Evolutionary conservation across 495 filamentous ascomycete genomes (phyloP).

Genomic region (Parathielavia hyrcaniae): DNA sequence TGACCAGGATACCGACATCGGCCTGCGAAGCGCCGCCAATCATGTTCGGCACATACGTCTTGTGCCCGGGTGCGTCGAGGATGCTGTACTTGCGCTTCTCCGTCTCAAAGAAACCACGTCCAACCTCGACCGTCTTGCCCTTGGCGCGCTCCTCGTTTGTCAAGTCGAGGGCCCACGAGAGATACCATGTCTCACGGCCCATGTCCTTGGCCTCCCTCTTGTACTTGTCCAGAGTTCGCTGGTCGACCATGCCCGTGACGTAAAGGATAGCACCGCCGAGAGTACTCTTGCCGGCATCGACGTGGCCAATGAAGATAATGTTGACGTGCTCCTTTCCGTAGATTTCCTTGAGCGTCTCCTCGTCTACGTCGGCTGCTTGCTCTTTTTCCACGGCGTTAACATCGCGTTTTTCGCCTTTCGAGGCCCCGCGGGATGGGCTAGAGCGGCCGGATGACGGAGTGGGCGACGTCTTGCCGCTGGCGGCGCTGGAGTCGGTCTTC

Average conservation of each 20-base stretch:
- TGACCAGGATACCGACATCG: conserved; percentile 92
- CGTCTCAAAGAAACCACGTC: conserved; percentile 92
- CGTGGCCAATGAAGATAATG: conserved; percentile 96
- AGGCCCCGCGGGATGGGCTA: conserved; percentile 54
- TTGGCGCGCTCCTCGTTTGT: conserved; percentile 94
- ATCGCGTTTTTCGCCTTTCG: conserved; percentile 55
- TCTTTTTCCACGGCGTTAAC: conserved; percentile 80
- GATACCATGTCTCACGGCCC: conserved; percentile 94
- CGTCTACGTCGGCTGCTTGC: conserved; percentile 84
- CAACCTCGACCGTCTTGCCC: conserved; percentile 98
- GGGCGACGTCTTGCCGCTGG: conserved; percentile 68
- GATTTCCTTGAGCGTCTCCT: conserved; percentile 84
- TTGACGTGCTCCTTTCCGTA: conserved; percentile 99
- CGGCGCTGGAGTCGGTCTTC: conserved; percentile 70
- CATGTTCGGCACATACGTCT: conserved; percentile 94
- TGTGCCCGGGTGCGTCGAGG: conserved; percentile 93
- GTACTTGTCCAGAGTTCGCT: conserved; percentile 96
- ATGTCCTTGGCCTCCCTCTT: conserved; percentile 93
- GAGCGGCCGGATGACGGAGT: conserved; percentile 71
- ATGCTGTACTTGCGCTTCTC: conserved; percentile 84
- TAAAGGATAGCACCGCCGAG: conserved; percentile 89
- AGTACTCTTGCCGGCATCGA: conserved; percentile 95
- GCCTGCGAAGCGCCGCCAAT: conserved; percentile 93
- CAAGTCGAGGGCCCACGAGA: conserved; percentile 95
- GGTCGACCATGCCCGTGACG: conserved; percentile 95